Base-by-base conservation (phyloP, 257 asterid species). In the Nicotiana knightiana region DNA sequence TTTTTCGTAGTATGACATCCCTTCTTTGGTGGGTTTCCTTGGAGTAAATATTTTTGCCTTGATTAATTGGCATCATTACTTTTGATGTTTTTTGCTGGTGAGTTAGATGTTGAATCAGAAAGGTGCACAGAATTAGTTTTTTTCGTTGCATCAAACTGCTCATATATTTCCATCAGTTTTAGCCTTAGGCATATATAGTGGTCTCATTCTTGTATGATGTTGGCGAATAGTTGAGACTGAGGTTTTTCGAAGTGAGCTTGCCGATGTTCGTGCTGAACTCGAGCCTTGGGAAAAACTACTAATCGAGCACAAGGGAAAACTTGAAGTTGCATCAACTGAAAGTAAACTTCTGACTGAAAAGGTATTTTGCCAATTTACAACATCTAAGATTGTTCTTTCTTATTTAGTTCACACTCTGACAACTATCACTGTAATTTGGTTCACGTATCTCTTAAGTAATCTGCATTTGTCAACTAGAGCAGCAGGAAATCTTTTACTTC, bases 281-380 rank as follows among this genome's bases (percentile, higher is more conserved):
- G 96, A 93, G 89, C 99, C 99, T 16, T 96, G 99, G 99, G 99
- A 96, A 85, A 93, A 90, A 77, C 89, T 93, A 85, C 84, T 96
- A 90, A 93, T 94, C 85, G 97, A 93, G 85, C 95, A 93, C 68
- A 90, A 88, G 79, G 98, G 97, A 86, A 92, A 91, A 84, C 93
- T 92, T 86, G 98, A 96, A 76, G 97, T 96, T 84, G 97, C 97
- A 84, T 87, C 93, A 37, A 85, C 93, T 16, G 99, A 96, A 85
- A 89, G 87, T 67, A 91, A 91, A 76, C 98, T 94, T 85, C 82
- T 93, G 81, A 83, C 54, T 82, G 92, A 92, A 81, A 96, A 96
- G 99, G 98, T 91, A 81, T 76, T 80, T 75, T 8, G 17, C 80
- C 53, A 37, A 28, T 17, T 16, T 75, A 4, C 17, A 26, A 26